Evolutionary conservation across 164 flowering plant species (phyloP).

Genomic region (Umbellularia californica): DNA sequence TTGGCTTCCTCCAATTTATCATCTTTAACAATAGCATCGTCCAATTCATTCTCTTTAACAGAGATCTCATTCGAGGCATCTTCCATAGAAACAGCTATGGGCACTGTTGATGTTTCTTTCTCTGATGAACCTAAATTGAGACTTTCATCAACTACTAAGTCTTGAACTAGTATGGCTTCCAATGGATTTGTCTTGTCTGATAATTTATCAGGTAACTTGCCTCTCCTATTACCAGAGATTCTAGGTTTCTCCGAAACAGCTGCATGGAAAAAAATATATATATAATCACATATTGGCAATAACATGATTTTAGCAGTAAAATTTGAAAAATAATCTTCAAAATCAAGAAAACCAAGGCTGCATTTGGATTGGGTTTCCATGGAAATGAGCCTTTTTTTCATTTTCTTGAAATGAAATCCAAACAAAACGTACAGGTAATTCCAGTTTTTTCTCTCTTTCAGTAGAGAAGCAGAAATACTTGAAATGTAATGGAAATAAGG

Average conservation of each 20-base stretch:
- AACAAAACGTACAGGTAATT: too few species aligned
- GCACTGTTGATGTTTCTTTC: slow-evolving; percentile 14
- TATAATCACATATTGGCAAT: neutral
- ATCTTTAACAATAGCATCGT: slow-evolving; percentile 17
- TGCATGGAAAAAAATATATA: slow-evolving; percentile 17
- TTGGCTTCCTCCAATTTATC: slow-evolving; percentile 26
- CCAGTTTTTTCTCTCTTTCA: too few species aligned
- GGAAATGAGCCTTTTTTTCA: too few species aligned
- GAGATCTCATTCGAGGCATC: slow-evolving; percentile 14
- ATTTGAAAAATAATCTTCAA: neutral
- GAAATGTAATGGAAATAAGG: too few species aligned
- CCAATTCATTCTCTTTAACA: slow-evolving; percentile 24
- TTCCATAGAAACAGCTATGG: slow-evolving; percentile 28
- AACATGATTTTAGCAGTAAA: neutral
- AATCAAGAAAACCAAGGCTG: neutral
- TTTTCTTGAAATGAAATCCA: too few species aligned
- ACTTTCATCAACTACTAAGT: slow-evolving; percentile 19
- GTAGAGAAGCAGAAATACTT: too few species aligned
- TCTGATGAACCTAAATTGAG: slow-evolving; percentile 30
- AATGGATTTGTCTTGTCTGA: slow-evolving; percentile 16
- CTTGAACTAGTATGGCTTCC: slow-evolving; percentile 6
- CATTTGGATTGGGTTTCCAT: too few species aligned
- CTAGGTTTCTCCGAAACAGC: slow-evolving; percentile 31
- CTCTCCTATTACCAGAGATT: slow-evolving; percentile 4
- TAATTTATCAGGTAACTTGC: slow-evolving; percentile 7